These are phyloP conservation scores for Didymella pinodella DNA, from an alignment of 2,329 filamentous ascomycete species.

Conservation along the genomic window DNA sequence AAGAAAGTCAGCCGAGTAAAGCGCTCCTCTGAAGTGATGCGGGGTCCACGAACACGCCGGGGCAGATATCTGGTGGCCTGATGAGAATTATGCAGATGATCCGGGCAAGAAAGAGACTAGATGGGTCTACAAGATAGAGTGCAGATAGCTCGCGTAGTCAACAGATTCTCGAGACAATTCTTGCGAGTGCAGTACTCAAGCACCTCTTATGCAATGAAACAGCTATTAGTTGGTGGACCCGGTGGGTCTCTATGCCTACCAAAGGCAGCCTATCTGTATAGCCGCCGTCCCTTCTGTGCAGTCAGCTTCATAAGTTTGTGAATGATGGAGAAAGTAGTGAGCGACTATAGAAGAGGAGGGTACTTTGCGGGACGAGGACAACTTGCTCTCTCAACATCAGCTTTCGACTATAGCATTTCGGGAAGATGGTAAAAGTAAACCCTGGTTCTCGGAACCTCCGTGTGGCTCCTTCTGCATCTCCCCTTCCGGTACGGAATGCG, in stretches of 20 bases:
- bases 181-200: neutral
- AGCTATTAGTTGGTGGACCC: neutral
- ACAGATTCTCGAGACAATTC: neutral
- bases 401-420: neutral
- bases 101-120: neutral
- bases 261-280: neutral
- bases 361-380: neutral
- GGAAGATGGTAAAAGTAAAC: conserved; percentile 3
- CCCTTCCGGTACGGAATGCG: neutral
- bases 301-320: neutral
- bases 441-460: neutral
- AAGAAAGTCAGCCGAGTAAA: conserved; percentile 16
- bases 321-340: neutral
- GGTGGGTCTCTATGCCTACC: neutral
- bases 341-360: neutral
- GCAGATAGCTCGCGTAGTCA: neutral
- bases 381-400: neutral
- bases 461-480: neutral
- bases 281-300: neutral
- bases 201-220: neutral
- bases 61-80: conserved; percentile 3
- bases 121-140: neutral
- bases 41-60: neutral
- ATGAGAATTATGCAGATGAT: neutral
- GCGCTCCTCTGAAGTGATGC: conserved; percentile 2